These are phyloP conservation scores for Penicillium sp. DNA, from an alignment of 2,329 filamentous ascomycete genomes.

Conservation along the genomic window DNA sequence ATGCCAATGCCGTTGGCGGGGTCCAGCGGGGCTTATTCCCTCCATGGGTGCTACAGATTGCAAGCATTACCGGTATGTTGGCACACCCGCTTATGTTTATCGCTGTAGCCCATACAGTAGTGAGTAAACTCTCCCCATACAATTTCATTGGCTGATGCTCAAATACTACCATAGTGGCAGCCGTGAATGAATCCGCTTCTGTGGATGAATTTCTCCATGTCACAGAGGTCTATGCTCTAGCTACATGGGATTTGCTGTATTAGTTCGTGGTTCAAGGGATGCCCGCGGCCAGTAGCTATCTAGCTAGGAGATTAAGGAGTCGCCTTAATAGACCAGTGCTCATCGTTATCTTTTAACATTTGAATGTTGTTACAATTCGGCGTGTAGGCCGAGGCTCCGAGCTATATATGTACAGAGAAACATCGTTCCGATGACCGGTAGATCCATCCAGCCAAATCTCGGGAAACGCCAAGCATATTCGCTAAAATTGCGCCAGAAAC, in stretches of 20 bases:
- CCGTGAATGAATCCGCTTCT: conserved; percentile 1
- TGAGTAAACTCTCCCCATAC: not conserved
- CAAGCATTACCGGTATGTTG: conserved; percentile 42
- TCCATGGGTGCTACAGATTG: conserved; percentile 44
- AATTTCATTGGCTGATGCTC: not conserved
- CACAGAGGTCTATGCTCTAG: conserved; percentile 3
- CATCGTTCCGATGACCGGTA: not conserved
- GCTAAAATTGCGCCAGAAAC: not conserved
- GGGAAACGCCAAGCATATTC: not conserved
- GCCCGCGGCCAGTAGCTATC: too few relatives aligned
- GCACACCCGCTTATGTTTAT: conserved; percentile 40
- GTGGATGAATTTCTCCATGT: conserved; percentile 5
- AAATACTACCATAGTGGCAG: not conserved
- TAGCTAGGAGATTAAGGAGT: too few relatives aligned
- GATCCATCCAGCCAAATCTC: not conserved
- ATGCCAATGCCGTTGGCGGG: not conserved
- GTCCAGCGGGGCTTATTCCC: conserved; percentile 32
- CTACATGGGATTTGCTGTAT: conserved; percentile 3
- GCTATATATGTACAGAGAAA: not conserved
- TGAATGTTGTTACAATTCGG: not conserved
- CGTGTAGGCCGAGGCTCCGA: too few relatives aligned
- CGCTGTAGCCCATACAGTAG: conserved; percentile 17
- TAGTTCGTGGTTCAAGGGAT: not conserved
- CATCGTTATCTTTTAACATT: not conserved
- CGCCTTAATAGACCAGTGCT: not conserved